Conservation (phyloP, 2,329 filamentous ascomycete species). For the Colletotrichum plurivorum region DNA sequence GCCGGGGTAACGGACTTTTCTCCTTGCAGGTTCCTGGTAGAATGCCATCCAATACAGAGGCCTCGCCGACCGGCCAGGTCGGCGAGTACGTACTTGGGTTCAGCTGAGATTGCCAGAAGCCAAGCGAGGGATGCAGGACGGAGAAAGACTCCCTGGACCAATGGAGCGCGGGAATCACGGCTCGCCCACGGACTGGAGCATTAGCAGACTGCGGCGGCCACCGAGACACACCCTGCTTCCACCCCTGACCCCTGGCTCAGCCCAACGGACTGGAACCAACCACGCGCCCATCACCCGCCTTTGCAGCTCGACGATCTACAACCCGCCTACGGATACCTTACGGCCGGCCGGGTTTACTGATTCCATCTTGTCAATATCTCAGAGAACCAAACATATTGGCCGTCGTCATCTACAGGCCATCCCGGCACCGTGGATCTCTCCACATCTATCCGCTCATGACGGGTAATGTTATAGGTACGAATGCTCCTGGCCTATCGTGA, state of each 20-base stretch:
- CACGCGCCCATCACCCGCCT: constrained; percentile 29
- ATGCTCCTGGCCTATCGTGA: background rate
- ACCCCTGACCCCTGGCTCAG: constrained; percentile 36
- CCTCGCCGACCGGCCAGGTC: constrained; percentile 1
- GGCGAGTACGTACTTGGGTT: constrained; percentile 23
- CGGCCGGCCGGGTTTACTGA: constrained; percentile 25
- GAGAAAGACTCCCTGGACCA: constrained; percentile 9
- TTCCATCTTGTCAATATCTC: constrained; percentile 13
- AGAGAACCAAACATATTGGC: background rate
- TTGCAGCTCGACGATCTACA: constrained; percentile 32
- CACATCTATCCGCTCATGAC: constrained; percentile 1
- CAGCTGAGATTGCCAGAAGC: constrained; percentile 32
- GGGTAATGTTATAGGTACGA: background rate
- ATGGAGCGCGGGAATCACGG: constrained; percentile 10
- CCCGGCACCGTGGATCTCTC: background rate
- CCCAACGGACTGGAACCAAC: constrained; percentile 36
- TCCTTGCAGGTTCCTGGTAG: constrained; percentile 26
- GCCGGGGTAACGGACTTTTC: constrained; percentile 6
- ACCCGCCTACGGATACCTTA: constrained; percentile 11
- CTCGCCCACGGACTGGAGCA: constrained; percentile 17
- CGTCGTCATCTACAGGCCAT: background rate
- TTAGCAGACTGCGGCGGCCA: constrained; percentile 34
- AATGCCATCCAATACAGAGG: constrained; percentile 11
- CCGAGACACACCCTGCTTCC: constrained; percentile 23
- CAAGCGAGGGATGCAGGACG: constrained; percentile 27